Conservation (phyloP, 805 yeast genomes). For the Nakazawaea wickerhamii region DNA sequence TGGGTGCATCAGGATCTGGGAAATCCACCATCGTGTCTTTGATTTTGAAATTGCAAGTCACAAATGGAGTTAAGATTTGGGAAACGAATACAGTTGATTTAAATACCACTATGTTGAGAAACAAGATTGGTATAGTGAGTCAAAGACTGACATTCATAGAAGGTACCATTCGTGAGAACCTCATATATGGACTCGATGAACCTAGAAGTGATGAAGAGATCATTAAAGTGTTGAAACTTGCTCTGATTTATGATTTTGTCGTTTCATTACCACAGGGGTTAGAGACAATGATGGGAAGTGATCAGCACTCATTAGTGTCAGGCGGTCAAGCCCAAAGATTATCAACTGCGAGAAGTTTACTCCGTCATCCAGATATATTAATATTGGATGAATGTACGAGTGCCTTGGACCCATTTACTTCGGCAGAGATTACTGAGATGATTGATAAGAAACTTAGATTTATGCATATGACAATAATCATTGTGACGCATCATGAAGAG, state of each 20-base stretch:
- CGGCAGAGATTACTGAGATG: conserved; percentile 43
- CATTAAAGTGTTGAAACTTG: conserved; percentile 33
- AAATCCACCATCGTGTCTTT: conserved; percentile 71
- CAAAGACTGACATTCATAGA: conserved; percentile 71
- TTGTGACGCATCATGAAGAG: conserved; percentile 71
- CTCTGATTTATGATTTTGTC: conserved; percentile 52
- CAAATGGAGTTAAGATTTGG: conserved; percentile 35
- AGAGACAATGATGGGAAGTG: conserved; percentile 51
- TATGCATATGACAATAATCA: conserved; percentile 37
- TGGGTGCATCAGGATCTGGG: conserved; percentile 90
- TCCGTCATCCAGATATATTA: conserved; percentile 59
- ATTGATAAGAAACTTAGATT: conserved; percentile 31
- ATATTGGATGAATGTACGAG: conserved; percentile 90
- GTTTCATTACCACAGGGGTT: conserved; percentile 50
- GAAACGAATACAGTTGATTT: conserved; percentile 42
- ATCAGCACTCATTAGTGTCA: conserved; percentile 47
- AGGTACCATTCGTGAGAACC: conserved; percentile 68
- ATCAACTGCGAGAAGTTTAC: conserved; percentile 75
- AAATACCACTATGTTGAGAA: conserved; percentile 44
- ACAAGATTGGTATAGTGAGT: conserved; percentile 59
- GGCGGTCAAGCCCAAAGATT: conserved; percentile 91
- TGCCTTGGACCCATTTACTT: conserved; percentile 67
- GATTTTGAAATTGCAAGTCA: conserved; percentile 47
- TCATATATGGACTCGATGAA: conserved; percentile 51
- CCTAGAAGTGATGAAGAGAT: conserved; percentile 26